Evolutionary conservation across 306 rosid species (phyloP).

Genomic region (peach (Prunus persica)): Prunus_persica_NCBIv2 NC_034014.1:10180001-10180500

Average conservation of each 20-base stretch:
- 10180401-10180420: constrained; percentile 22
- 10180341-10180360: constrained; percentile 86
- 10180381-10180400: constrained; percentile 10
- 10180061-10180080: neutral
- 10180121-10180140: neutral
- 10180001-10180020: neutral
- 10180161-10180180: neutral
- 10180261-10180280: constrained; percentile 52
- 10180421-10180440: constrained; percentile 2
- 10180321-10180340: constrained; percentile 87
- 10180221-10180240: neutral
- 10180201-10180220: neutral
- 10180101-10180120: neutral
- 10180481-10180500: neutral
- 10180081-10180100: neutral
- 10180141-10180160: neutral
- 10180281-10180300: constrained; percentile 46
- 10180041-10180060: neutral
- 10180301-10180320: constrained; percentile 72
- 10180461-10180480: constrained; percentile 1
- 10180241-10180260: neutral
- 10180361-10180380: constrained; percentile 66
- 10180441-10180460: neutral
- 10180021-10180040: neutral
- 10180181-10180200: neutral